A percentile compares a stretch with the other conserved stretches of the same genome.
These are phyloP conservation scores for Dryadomyces quercivorus DNA, from an alignment of 2,329 filamentous ascomycete species.

Conservation along the genomic window DNA sequence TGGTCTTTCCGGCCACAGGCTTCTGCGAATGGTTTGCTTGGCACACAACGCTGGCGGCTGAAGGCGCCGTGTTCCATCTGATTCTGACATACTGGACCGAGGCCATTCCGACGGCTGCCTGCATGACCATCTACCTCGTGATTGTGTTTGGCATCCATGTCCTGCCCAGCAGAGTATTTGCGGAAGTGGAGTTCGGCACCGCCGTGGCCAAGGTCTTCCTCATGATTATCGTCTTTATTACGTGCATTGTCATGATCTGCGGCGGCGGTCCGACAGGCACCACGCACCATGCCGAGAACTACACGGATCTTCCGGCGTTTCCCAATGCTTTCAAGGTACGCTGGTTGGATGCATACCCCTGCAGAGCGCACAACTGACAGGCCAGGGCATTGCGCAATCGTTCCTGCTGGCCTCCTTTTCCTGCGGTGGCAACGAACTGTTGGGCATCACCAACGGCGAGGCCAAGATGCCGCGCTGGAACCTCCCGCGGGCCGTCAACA, in stretches of 20 bases:
- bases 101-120: not conserved
- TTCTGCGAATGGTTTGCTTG: slow-evolving; percentile 1
- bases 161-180: not conserved
- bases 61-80: not conserved
- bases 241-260: not conserved
- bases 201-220: not conserved
- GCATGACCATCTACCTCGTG: not conserved
- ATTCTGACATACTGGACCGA: not conserved
- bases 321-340: not conserved
- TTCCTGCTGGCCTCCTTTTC: not conserved
- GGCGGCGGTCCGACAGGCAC: not conserved
- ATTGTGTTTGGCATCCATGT: not conserved
- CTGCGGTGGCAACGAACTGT: not conserved
- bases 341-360: not conserved
- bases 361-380: not conserved
- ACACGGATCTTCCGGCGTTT: not conserved
- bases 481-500: not conserved
- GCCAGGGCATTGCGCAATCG: not conserved
- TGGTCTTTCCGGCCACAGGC: too few species aligned
- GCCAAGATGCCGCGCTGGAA: not conserved
- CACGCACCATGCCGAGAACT: not conserved
- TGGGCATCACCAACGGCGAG: slow-evolving; percentile 1
- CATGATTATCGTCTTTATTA: slow-evolving; percentile 1
- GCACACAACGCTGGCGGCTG: not conserved
- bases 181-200: not conserved